These are phyloP conservation scores for Streptanthus diversifolius DNA, from an alignment of 345 rosid genomes.

Conservation along the genomic window DNA sequence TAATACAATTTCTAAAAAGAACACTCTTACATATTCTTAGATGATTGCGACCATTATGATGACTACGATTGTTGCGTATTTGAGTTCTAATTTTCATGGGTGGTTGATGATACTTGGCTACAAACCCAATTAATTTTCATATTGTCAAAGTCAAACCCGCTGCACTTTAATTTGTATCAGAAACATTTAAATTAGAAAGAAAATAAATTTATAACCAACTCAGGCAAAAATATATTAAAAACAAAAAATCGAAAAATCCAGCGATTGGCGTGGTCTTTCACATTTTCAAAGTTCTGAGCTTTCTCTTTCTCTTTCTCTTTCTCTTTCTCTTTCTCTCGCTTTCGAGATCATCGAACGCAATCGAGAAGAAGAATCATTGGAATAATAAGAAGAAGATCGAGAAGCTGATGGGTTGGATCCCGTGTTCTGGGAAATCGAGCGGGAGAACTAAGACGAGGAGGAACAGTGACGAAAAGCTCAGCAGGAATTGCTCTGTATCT, in stretches of 20 bases:
- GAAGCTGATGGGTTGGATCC: constrained; percentile 63
- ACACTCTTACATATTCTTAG: neutral
- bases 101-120: neutral
- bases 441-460: constrained; percentile 37
- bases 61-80: neutral
- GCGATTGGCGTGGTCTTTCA: constrained; percentile 28
- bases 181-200: constrained; percentile 1
- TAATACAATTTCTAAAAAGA: neutral
- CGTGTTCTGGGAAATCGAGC: constrained; percentile 61
- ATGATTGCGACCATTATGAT: neutral
- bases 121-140: neutral
- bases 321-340: constrained; percentile 1
- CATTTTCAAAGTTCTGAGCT: constrained; percentile 24
- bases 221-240: neutral
- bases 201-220: constrained; percentile 7
- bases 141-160: constrained; percentile 16
- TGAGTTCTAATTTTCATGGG: neutral
- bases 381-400: constrained; percentile 8
- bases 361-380: constrained; percentile 6
- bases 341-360: constrained; percentile 29
- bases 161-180: constrained; percentile 5
- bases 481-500: constrained; percentile 39
- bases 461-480: constrained; percentile 38
- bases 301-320: constrained; percentile 15
- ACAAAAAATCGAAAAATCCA: constrained; percentile 11